Percentiles rank a stretch among this genome's conserved stretches.
Evolutionary conservation across 257 asterid species (phyloP).

Genomic region (Mentha longifolia): DNA sequence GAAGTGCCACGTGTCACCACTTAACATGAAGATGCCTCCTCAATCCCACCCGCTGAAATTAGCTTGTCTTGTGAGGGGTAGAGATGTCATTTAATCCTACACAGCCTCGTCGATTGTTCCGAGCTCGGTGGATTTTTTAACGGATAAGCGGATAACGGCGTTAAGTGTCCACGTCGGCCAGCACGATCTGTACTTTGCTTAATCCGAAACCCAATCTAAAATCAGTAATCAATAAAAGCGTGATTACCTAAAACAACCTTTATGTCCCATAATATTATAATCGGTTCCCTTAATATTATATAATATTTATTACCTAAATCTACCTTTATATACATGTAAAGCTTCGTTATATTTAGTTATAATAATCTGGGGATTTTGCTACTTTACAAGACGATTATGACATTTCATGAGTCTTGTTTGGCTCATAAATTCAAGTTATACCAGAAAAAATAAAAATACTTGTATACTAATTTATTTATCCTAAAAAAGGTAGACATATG

Average conservation of each 20-base stretch:
- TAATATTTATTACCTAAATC: too few species aligned
- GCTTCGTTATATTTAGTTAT: neutral
- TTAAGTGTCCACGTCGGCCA: conserved; percentile 27
- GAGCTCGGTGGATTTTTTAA: neutral
- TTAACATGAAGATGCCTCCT: conserved; percentile 17
- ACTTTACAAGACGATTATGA: neutral
- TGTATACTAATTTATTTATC: too few species aligned
- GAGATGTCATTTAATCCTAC: neutral
- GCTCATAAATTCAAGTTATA: too few species aligned
- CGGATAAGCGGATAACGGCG: conserved; percentile 34
- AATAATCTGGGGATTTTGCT: neutral
- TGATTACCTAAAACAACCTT: neutral
- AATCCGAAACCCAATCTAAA: conserved; percentile 25
- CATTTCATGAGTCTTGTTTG: neutral
- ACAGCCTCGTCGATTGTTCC: neutral
- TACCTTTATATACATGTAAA: neutral
- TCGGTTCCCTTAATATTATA: neutral
- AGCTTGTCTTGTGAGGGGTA: neutral
- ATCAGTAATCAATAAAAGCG: neutral
- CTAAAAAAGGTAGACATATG: too few species aligned
- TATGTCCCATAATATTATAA: too few species aligned
- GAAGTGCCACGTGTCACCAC: conserved; percentile 20
- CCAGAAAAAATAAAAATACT: too few species aligned
- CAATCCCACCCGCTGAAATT: neutral
- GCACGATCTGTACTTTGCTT: neutral